Evolutionary conservation across 768 basidiomycete species (phyloP).

Genomic region (Termitomyces sp.): DNA sequence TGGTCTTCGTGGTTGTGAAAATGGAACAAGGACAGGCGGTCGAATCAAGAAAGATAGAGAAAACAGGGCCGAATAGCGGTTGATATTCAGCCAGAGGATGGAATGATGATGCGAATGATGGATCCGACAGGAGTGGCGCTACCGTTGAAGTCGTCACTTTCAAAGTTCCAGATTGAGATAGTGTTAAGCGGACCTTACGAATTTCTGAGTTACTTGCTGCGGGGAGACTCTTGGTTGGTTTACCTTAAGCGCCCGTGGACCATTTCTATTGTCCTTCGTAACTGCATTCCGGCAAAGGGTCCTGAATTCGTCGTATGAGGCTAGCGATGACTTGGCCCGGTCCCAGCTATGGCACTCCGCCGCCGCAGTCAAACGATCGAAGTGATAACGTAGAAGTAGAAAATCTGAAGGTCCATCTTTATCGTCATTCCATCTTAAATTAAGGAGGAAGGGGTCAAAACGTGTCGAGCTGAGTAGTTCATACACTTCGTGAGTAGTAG

Average conservation of each 20-base stretch:
- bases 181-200: slow-evolving; percentile 47
- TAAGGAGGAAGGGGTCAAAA: slow-evolving; percentile 47
- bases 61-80: slow-evolving; percentile 23
- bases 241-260: slow-evolving; percentile 27
- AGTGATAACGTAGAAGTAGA: slow-evolving; percentile 56
- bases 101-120: slow-evolving; percentile 29
- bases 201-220: slow-evolving; percentile 4
- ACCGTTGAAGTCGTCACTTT: slow-evolving; percentile 26
- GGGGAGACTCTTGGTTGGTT: neutral
- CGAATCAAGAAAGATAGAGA: slow-evolving; percentile 51
- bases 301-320: slow-evolving; percentile 32
- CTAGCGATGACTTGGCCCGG: slow-evolving; percentile 25
- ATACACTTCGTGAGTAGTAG: slow-evolving; percentile 10
- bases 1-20: slow-evolving; percentile 71
- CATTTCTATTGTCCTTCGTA: slow-evolving; percentile 13
- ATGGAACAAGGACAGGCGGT: slow-evolving; percentile 45
- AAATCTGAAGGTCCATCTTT: slow-evolving; percentile 49
- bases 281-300: slow-evolving; percentile 42
- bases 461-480: slow-evolving; percentile 51
- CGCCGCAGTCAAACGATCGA: slow-evolving; percentile 52
- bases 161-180: slow-evolving; percentile 34
- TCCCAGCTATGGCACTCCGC: slow-evolving; percentile 48
- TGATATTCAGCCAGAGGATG: slow-evolving; percentile 23
- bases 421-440: slow-evolving; percentile 53
- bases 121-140: slow-evolving; percentile 31